Base-by-base conservation (phyloP, 23 red algal genomes). In the Gracilaria gracilis region DNA sequence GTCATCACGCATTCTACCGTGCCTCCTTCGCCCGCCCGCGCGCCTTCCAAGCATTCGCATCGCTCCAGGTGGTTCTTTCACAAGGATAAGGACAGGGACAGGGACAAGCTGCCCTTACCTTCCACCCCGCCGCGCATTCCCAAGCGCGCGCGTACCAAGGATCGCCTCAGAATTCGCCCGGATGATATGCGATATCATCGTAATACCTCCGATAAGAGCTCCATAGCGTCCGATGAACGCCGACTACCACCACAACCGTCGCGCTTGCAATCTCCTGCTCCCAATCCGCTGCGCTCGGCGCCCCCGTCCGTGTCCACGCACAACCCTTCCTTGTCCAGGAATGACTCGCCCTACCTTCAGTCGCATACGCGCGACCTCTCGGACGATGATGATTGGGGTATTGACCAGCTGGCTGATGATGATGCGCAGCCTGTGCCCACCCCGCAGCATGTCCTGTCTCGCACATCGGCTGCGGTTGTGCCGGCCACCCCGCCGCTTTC, bases 381-480 rank as follows among this genome's bases (percentile, higher is more conserved):
- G 28, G 51, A 57, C 8, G 84, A 73, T 16, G 84, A 87, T 76
- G 84, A 87, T 39, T 87, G 84, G 84, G 84, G 84, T 13, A 74
- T 87, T 50, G 84, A 87, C 14, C 67, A 87, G 49, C 84, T 87
- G 13, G 66, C 47, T 9, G 84, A 87, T 55, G 64, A 75, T 32
- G 84, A 87, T 12, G 84, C 46, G 2, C 72, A 77, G 27, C 72
- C 72, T 16, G 72, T 77, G 21, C 72, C 72, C 42, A 50, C 34
- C 16, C 46, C 72, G 12, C 72, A 77, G 8, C 38, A 46, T 28
- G n/a, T 51, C 27, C 5, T 50, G n/a, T 77, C 72, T 15, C 72
- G 72, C 46, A 25, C 38, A 6, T 31, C 38, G 4, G 40, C 38
- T 5, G 46, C 23, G 27, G 72, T 25, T 15, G 46, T 77, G 40